Evolutionary conservation across 2,329 filamentous ascomycete species (phyloP), one percentile per base, ranked within the genome.

Genomic region (Aspergillus hiratsukae): DNA sequence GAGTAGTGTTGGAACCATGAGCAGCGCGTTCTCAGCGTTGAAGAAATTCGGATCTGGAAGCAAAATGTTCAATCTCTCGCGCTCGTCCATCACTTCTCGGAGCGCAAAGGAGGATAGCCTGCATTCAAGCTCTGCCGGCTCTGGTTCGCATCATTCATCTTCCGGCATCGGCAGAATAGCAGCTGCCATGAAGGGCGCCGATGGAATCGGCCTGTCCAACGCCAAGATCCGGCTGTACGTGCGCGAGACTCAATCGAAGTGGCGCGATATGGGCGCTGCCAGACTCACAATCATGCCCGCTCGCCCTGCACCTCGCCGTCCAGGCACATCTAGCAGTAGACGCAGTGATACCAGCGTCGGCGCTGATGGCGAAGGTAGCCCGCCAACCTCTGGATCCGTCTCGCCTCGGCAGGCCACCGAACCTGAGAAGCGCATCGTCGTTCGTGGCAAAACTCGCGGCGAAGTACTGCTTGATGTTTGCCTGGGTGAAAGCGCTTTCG

Each of bases 251-350:
- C 80, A 84, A 11, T 85, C 85, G 51, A 93, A 93, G 70, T 99
- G 94, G 94, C 87, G 91, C 59, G 92, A 97, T 70, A 86, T 92
- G 77, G 93, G 94, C 61, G 87, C 90, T 64, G 95, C 91, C 58
- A 81, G 86, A 40, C 78, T 99, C 58, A 90, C 89, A 17, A 91
- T 99, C 66, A 86, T 91, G 70, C 84, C 87, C 80, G 52, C 83
- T 75, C 37, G 72, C 3, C 63, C 70, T 1, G 66, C 66, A 10
- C 49, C 69, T 35, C 68, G 71, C 19, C 67, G 63, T 9, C 69
- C 72, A 1, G 65, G 67, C 9, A 72, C 70, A 14, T 65, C 72
- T 21, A 83, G 83, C 83, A 74, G 84, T 81, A 57, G 78, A 84
- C 53, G 57, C n/a, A 63, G 72, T 64, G 64, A 66, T 19, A 27